Percentiles rank a stretch among this genome's conserved stretches.
These are phyloP conservation scores for Cyclotella sp. DNA, from an alignment of 108 stramenopile genomes.

Conservation along the genomic window DNA sequence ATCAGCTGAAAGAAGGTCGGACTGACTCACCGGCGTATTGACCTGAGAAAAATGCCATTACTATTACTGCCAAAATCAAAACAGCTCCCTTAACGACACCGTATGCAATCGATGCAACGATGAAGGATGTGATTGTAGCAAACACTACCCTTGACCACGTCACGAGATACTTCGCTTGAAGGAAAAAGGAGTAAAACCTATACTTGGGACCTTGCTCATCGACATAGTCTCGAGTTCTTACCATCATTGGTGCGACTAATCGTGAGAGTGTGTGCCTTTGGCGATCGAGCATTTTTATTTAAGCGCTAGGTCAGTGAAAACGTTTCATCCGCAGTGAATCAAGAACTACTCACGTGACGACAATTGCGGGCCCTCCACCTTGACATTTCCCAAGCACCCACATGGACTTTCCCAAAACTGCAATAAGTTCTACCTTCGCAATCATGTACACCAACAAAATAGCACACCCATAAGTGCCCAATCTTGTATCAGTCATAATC, in stretches of 20 bases:
- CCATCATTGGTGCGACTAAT: constrained; percentile 65
- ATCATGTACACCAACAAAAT: constrained; percentile 64
- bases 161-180: constrained; percentile 71
- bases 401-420: constrained; percentile 39
- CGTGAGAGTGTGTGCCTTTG: constrained; percentile 69
- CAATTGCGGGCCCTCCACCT: constrained; percentile 51
- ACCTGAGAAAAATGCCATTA: constrained; percentile 50
- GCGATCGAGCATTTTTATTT: neutral
- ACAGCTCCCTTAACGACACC: constrained; percentile 31
- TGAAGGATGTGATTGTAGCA: constrained; percentile 46
- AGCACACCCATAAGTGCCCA: constrained; percentile 85
- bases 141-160: constrained; percentile 61
- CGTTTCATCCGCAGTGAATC: neutral
- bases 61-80: constrained; percentile 44
- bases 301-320: neutral
- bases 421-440: constrained; percentile 65
- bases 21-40: constrained; percentile 44
- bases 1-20: constrained; percentile 31
- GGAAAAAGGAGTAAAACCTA: constrained; percentile 70
- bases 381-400: constrained; percentile 40
- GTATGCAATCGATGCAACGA: constrained; percentile 46
- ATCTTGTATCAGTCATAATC: constrained; percentile 85
- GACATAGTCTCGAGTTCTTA: constrained; percentile 68
- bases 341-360: constrained; percentile 40
- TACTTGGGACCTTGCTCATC: constrained; percentile 78